Conservation (phyloP, 345 rosid genomes). For the Sisymbrium altissimum region DNA sequence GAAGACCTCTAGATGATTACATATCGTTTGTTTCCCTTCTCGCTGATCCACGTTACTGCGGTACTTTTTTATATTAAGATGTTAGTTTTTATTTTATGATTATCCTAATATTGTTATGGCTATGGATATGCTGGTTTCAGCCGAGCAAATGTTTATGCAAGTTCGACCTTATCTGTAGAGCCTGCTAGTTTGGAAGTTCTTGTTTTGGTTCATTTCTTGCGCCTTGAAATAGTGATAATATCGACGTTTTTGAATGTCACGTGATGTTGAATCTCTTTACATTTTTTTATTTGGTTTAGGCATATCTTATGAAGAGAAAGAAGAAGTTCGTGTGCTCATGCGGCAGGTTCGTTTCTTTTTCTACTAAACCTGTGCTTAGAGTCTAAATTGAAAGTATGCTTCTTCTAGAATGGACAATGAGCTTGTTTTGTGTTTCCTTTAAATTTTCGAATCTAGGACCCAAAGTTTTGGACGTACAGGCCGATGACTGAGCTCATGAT, state of each 20-base stretch:
- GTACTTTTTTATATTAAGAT: constrained; percentile 51
- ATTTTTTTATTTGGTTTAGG: constrained; percentile 43
- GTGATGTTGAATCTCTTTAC: neutral
- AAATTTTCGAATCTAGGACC: constrained; percentile 53
- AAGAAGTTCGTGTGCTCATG: constrained; percentile 87
- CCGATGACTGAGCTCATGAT: constrained; percentile 84
- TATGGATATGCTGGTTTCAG: constrained; percentile 18
- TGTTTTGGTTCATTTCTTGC: constrained; percentile 26
- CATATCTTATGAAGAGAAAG: constrained; percentile 82
- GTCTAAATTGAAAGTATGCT: neutral
- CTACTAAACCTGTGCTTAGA: neutral
- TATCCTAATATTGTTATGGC: constrained; percentile 3
- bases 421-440: neutral
- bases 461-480: constrained; percentile 78
- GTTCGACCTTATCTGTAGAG: constrained; percentile 16
- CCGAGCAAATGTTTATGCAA: constrained; percentile 20
- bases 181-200: constrained; percentile 30
- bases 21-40: constrained; percentile 95
- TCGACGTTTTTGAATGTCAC: neutral
- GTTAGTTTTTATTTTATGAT: constrained; percentile 16
- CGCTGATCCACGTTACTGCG: constrained; percentile 96
- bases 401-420: neutral
- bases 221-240: constrained; percentile 9
- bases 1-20: constrained; percentile 57
- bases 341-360: constrained; percentile 58